Evolutionary conservation across 2,329 filamentous ascomycete species (phyloP), one percentile per base, ranked within the genome.

Genomic region (Xylaria sp.): DNA sequence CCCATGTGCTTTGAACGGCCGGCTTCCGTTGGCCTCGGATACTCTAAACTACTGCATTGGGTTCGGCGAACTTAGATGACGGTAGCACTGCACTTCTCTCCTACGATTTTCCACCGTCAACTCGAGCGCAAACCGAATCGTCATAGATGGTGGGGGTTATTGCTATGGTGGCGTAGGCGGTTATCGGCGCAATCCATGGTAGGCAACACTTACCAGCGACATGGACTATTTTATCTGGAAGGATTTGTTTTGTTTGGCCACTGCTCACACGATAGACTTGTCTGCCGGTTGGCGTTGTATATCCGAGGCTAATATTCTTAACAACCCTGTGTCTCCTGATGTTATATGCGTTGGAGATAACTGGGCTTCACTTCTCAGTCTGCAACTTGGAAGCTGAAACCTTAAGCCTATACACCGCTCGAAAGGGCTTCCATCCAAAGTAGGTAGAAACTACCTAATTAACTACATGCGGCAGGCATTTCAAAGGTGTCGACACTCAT

Each of bases 1-100:
- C 57, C 6, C 62, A 64, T 26, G 57, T 54, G 29, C 67, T 60
- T 60, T 54, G 39, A 41, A 39, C 38, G 39, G 45, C 29, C 17
- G 43, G 48, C 22, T 21, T 46, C 53, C 43, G 20, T 47, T 54
- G 50, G 48, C 52, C 57, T 52, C 42, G 21, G 47, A 34, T 47
- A 55, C 54, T n/a, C n/a, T n/a, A n/a, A n/a, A 57, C 19, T 52
- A 58, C 48, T 57, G 57, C 57, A 53, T 57, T 60, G 59, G 59
- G 41, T 22, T 41, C 39, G 59, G 59, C 59, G 59, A 56, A 59
- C 26, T 55, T 61, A 54, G 59, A 60, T 60, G 52, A 50, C 21
- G 57, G 51, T 39, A 39, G 46, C 59, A 55, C 52, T 51, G 49
- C 39, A 40, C 43, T 55, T 61, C 44, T 55, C 29, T 53, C 26